Conservation (phyloP, 805 yeast genomes). For the Metschnikowia dekortorum region DNA sequence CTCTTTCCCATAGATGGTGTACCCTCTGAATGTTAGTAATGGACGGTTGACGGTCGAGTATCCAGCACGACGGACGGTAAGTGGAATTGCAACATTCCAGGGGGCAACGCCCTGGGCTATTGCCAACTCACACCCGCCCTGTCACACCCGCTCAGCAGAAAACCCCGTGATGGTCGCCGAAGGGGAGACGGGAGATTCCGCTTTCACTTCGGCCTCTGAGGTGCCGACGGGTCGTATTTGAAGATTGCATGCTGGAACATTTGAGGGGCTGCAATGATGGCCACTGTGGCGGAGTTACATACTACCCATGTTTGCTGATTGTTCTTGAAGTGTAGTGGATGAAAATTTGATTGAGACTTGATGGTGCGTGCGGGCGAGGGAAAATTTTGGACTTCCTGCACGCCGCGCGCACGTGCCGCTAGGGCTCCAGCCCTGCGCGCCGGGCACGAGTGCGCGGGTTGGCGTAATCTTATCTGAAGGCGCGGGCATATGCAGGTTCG, state of each 20-base stretch:
- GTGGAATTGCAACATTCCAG: too few relatives aligned
- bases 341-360: constrained; percentile 12
- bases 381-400: constrained; percentile 15
- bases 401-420: constrained; percentile 8
- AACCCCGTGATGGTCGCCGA: too few relatives aligned
- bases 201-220: too few relatives aligned
- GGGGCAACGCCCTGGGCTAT: too few relatives aligned
- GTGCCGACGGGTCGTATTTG: too few relatives aligned
- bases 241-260: neutral
- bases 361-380: constrained; percentile 14
- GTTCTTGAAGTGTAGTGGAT: constrained; percentile 14
- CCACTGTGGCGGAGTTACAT: constrained; percentile 39
- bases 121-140: too few relatives aligned
- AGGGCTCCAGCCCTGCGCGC: constrained; percentile 14
- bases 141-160: too few relatives aligned
- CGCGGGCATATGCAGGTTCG: too few relatives aligned
- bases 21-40: constrained; percentile 64
- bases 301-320: constrained; percentile 64
- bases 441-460: too few relatives aligned
- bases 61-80: too few relatives aligned
- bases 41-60: neutral
- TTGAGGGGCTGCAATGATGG: neutral
- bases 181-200: too few relatives aligned
- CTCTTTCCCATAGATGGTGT: constrained; percentile 99
- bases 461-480: too few relatives aligned